Conservation (phyloP, 73 alveolate species). For the Paramecium pentaurelia region DNA sequence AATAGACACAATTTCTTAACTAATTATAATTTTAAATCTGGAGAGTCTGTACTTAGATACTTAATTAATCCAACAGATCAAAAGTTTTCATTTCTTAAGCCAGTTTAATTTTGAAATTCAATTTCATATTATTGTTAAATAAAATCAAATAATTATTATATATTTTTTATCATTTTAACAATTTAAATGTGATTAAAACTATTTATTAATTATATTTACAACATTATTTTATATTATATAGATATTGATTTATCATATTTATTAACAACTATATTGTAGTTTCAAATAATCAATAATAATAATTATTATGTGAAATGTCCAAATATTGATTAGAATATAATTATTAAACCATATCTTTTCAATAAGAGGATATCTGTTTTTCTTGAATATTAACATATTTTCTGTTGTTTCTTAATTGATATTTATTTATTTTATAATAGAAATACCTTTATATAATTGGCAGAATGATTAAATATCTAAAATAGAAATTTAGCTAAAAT, state of each 20-base stretch:
- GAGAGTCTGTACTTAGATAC: conserved; percentile 48
- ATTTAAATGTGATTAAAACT: no score
- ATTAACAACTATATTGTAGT: neutral
- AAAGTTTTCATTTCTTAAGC: conserved; percentile 22
- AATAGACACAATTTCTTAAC: conserved; percentile 56
- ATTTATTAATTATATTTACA: no score
- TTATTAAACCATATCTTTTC: no score
- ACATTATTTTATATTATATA: no score
- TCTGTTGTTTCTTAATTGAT: no score
- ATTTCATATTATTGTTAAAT: neutral
- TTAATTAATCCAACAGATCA: conserved; percentile 52
- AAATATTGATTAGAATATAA: no score
- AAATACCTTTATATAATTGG: neutral
- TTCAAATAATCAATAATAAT: no score
- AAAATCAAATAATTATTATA: neutral
- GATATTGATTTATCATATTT: neutral
- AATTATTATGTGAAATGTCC: no score
- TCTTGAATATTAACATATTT: no score
- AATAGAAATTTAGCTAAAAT: neutral
- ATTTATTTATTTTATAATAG: neutral
- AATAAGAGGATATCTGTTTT: no score
- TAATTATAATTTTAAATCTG: conserved; percentile 48
- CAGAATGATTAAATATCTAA: neutral
- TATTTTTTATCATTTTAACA: no score
- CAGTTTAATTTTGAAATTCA: neutral